Evolutionary conservation across 2,329 filamentous ascomycete species (phyloP).

Genomic region (Sporothrix pseudoabietina): DNA sequence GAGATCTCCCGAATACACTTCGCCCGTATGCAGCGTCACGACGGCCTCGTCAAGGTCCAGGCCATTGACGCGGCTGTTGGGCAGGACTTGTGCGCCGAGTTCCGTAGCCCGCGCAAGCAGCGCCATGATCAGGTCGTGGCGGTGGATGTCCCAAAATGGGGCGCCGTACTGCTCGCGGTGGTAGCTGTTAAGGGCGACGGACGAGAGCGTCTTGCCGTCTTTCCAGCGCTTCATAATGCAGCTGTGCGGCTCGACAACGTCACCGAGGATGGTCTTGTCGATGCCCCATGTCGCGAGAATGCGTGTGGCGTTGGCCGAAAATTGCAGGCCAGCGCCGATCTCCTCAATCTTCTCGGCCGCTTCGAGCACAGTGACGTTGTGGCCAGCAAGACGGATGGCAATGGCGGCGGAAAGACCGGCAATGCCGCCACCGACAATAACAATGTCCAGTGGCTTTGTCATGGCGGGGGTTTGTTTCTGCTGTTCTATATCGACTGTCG

Average conservation of each 20-base stretch:
- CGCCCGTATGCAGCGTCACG: slow-evolving; percentile 22
- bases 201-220: slow-evolving; percentile 22
- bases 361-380: slow-evolving; percentile 29
- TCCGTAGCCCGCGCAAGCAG: slow-evolving; percentile 23
- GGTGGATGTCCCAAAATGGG: slow-evolving; percentile 32
- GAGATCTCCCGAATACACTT: slow-evolving; percentile 14
- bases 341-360: slow-evolving; percentile 29
- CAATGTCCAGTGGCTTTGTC: slow-evolving; percentile 7
- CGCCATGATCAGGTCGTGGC: slow-evolving; percentile 30
- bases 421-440: slow-evolving; percentile 29
- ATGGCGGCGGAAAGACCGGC: slow-evolving; percentile 29
- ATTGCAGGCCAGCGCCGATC: slow-evolving; percentile 28
- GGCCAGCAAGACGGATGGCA: slow-evolving; percentile 26
- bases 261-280: slow-evolving; percentile 24
- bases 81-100: slow-evolving; percentile 26
- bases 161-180: slow-evolving; percentile 27
- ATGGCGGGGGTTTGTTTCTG: not conserved
- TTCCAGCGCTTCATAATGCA: slow-evolving; percentile 30
- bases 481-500: not conserved
- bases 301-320: slow-evolving; percentile 28
- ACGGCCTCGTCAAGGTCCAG: slow-evolving; percentile 25
- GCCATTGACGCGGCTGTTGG: slow-evolving; percentile 24
- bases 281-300: slow-evolving; percentile 25
- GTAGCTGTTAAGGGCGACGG: slow-evolving; percentile 18
- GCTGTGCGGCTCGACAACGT: slow-evolving; percentile 28